These are phyloP conservation scores for Stipa capillata DNA, from an alignment of 176 grass and related monocot species.

Conservation along the genomic window DNA sequence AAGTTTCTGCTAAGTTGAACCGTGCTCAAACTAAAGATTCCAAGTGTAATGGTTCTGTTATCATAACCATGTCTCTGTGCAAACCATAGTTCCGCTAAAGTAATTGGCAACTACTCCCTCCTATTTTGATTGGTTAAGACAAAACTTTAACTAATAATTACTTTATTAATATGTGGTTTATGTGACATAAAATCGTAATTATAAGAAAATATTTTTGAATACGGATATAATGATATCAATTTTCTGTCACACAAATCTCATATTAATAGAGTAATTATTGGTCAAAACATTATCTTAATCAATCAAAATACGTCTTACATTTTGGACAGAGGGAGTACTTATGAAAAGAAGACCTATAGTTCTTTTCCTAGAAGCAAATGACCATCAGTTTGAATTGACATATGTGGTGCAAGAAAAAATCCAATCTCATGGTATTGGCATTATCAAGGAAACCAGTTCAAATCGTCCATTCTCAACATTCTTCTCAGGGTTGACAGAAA, in stretches of 20 bases:
- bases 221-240: too few relatives aligned
- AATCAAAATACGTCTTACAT: too few relatives aligned
- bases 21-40: not conserved
- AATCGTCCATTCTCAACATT: slow-evolving; percentile 51
- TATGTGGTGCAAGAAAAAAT: not conserved
- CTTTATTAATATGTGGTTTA: too few relatives aligned
- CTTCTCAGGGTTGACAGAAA: slow-evolving; percentile 38
- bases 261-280: too few relatives aligned
- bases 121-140: too few relatives aligned
- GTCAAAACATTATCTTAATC: too few relatives aligned
- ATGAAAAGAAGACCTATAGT: not conserved
- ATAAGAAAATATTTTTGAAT: too few relatives aligned
- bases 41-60: not conserved
- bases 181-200: too few relatives aligned
- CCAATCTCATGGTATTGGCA: slow-evolving; percentile 24
- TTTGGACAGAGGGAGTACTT: too few relatives aligned
- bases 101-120: not conserved
- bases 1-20: not conserved
- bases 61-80: not conserved
- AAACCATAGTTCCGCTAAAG: not conserved
- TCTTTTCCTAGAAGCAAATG: not conserved
- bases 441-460: slow-evolving; percentile 41
- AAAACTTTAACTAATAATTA: too few relatives aligned
- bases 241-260: too few relatives aligned
- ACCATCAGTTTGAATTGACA: not conserved